A percentile compares a stretch with the other conserved stretches of the same genome.
phyloP scores from a whole-genome alignment of 805 yeast genomes.

The Pichia thaimueangensis region DNA sequence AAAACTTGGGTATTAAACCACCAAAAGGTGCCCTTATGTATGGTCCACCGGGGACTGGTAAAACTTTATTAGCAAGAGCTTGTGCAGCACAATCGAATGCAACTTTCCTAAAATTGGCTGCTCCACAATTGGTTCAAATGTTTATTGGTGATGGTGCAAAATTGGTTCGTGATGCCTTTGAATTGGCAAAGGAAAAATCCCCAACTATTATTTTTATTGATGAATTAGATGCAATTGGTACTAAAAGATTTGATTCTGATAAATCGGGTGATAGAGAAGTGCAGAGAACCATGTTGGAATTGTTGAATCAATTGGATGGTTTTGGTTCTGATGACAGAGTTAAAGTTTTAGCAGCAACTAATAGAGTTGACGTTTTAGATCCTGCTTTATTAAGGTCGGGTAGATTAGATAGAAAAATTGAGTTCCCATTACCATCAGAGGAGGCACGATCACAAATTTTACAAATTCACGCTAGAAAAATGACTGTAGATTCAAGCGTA shows the following conservation, averaged over 20 bases:
- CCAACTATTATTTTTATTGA: slow-evolving; percentile 97
- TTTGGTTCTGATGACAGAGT: slow-evolving; percentile 96
- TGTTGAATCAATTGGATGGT: slow-evolving; percentile 95
- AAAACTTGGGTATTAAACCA: slow-evolving; percentile 88
- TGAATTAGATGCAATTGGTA: slow-evolving; percentile 98
- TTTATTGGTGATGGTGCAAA: slow-evolving; percentile 99
- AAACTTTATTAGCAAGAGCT: slow-evolving; percentile 93
- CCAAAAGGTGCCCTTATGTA: slow-evolving; percentile 98
- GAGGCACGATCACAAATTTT: slow-evolving; percentile 95
- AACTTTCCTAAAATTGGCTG: slow-evolving; percentile 91
- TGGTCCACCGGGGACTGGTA: slow-evolving; percentile 99
- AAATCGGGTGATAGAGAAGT: slow-evolving; percentile 98
- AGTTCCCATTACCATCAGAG: slow-evolving; percentile 95
- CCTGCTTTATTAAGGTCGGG: slow-evolving; percentile 98
- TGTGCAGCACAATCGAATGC: slow-evolving; percentile 99
- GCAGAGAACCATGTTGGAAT: slow-evolving; percentile 98
- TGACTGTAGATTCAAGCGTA: slow-evolving; percentile 85
- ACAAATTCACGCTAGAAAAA: slow-evolving; percentile 95
- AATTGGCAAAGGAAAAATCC: slow-evolving; percentile 94
- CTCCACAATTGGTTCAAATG: slow-evolving; percentile 97
- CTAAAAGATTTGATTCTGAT: slow-evolving; percentile 94
- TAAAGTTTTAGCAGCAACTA: slow-evolving; percentile 96
- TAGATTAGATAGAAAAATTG: slow-evolving; percentile 94
- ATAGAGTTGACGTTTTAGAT: slow-evolving; percentile 94
- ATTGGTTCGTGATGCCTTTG: slow-evolving; percentile 95